Evolutionary conservation across 177 flowering plant species (phyloP), one percentile per base, ranked within the genome.

Genomic region (Vitis hybrid): DNA sequence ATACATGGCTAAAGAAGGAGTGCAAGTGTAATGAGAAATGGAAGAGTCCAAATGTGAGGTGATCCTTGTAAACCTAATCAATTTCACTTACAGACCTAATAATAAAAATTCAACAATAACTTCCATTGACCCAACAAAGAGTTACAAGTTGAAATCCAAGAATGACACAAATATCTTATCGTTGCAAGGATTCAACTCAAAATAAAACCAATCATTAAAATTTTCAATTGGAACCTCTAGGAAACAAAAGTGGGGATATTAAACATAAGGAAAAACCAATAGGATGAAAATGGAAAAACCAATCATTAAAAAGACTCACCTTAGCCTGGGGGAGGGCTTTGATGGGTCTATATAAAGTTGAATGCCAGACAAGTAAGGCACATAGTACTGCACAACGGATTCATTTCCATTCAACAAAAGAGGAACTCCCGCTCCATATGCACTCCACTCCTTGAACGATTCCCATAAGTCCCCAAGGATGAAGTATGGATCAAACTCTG

Each of bases 381-480:
- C 90, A 83, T 88, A 90, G 68, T 86, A 90, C 76, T 90, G 94
- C 51, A 80, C 73, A 50, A 88, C 92, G 23, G 92, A 82, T 32
- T 90, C 87, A 56, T 77, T 78, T 14, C 81, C 90, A 74, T 85
- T 80, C 78, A 85, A 75, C 77, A 84, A 14, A 15, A 90, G 79
- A 23, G 94, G 91, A 49, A 88, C 91, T 52, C 92, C 92, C 1
- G 81, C 92, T 34, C 94, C 94, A 76, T 88, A 90, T 0, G 82
- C 90, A 78, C 94, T 90, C 89, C 92, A 86, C 72, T 90, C 92
- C 68, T 73, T 78, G 59, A 80, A 87, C 19, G 87, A 84, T 52
- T 88, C 94, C 92, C 92, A 90, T 3, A 90, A 73, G 78, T 90
- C 94, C 11, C 86, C 89, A 39, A 90, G 88, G 39, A 79, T 72